A percentile compares a stretch with the other conserved stretches of the same genome.
Conservation (phyloP, 2,329 filamentous ascomycete species). For the Fusarium nisikadoi region DNA sequence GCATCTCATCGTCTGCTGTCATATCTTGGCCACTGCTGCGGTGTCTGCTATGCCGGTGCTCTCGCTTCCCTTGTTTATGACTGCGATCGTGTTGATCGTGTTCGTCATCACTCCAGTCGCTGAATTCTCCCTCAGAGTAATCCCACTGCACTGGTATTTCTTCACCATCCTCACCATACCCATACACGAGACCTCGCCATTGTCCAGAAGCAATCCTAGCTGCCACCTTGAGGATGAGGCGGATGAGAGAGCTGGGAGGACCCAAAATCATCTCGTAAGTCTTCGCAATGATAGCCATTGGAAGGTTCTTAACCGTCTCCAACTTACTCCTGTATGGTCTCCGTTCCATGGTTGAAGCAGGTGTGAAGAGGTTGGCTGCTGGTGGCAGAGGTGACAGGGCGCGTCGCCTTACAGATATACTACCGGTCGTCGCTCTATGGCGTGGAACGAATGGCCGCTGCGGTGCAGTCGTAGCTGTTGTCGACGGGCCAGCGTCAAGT, state of each 20-base stretch:
- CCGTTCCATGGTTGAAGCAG: constrained; percentile 55
- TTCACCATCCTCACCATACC: constrained; percentile 64
- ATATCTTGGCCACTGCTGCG: constrained; percentile 8
- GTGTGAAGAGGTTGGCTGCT: constrained; percentile 69
- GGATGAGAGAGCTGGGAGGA: constrained; percentile 81
- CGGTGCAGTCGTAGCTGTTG: neutral
- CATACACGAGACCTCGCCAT: constrained; percentile 70
- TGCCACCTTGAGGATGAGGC: constrained; percentile 83
- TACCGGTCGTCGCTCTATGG: constrained; percentile 42
- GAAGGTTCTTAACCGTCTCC: constrained; percentile 40
- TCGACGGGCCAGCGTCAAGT: neutral
- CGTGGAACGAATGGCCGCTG: constrained; percentile 30
- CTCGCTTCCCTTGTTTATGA: constrained; percentile 15
- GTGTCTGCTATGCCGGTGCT: constrained; percentile 18
- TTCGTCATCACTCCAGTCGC: constrained; percentile 68
- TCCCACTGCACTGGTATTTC: constrained; percentile 70
- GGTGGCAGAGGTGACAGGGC: constrained; percentile 75
- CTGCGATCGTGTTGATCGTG: constrained; percentile 26
- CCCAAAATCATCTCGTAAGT: constrained; percentile 81
- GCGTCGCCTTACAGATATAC: constrained; percentile 50
- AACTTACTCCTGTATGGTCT: constrained; percentile 36
- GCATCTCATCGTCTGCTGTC: neutral
- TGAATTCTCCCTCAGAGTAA: constrained; percentile 66
- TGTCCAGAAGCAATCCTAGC: constrained; percentile 75
- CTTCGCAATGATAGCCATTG: constrained; percentile 75